Evolutionary conservation across 192 early-diverging fungal genomes (phyloP).

Genomic region (Pecoramyces ruminantium): DNA sequence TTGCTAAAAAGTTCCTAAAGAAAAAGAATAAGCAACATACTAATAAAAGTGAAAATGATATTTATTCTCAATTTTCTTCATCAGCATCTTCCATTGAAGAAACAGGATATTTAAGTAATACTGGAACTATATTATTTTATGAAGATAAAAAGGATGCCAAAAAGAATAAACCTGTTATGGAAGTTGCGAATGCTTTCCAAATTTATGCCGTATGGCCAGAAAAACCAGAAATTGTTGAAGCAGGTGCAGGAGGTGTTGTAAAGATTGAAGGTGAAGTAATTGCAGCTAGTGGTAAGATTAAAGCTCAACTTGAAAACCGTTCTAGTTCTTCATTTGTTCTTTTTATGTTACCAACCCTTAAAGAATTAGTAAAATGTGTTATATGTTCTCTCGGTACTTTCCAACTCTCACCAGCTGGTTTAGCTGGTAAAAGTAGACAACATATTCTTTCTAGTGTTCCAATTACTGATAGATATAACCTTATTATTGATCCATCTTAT

Average conservation of each 20-base stretch:
- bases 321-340: neutral
- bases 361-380: neutral
- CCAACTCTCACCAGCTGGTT: neutral
- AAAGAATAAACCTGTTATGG: constrained; percentile 8
- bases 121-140: constrained; percentile 13
- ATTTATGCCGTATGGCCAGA: neutral
- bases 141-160: constrained; percentile 14
- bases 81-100: constrained; percentile 8
- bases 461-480: neutral
- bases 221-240: neutral
- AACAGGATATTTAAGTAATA: constrained; percentile 4
- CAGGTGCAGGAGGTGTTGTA: neutral
- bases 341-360: neutral
- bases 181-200: neutral
- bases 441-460: neutral
- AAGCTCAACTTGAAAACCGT: neutral
- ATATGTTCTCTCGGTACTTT: neutral
- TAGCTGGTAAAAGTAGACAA: neutral
- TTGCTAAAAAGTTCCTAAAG: neutral
- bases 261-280: neutral
- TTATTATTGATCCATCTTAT: neutral
- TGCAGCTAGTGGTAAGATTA: neutral
- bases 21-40: neutral
- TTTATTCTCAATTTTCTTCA: constrained; percentile 9
- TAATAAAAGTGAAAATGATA: neutral